Evolutionary conservation across 148 eudicot species (phyloP).

Genomic region (Oxyria digyna): DNA sequence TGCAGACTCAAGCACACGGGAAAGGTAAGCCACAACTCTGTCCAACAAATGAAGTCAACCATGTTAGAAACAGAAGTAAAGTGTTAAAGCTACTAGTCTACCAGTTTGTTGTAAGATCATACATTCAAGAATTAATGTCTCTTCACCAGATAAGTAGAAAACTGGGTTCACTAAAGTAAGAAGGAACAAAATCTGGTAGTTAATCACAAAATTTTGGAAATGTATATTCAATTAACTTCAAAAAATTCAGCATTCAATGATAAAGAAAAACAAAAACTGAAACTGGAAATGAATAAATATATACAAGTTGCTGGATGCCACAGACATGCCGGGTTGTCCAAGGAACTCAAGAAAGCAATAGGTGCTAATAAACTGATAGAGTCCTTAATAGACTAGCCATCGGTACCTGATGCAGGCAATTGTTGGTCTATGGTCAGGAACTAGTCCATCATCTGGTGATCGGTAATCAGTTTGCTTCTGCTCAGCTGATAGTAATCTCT

Average conservation of each 20-base stretch:
- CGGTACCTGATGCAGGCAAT: slow-evolving; percentile 83
- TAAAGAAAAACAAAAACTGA: neutral
- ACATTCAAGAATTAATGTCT: neutral
- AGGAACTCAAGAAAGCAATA: neutral
- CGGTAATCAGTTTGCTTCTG: slow-evolving; percentile 83
- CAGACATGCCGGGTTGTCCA: neutral
- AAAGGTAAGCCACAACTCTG: slow-evolving; percentile 93
- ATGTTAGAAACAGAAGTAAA: neutral
- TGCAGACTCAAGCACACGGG: slow-evolving; percentile 91
- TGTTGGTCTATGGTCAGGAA: slow-evolving; percentile 93
- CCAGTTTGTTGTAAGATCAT: neutral
- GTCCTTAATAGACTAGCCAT: neutral
- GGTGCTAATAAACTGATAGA: neutral
- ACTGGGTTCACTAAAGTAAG: neutral
- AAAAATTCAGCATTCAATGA: neutral
- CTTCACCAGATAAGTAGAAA: neutral
- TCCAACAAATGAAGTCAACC: slow-evolving; percentile 5
- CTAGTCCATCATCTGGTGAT: slow-evolving; percentile 85
- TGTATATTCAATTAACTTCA: neutral
- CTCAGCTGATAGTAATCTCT: slow-evolving; percentile 83
- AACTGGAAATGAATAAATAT: neutral
- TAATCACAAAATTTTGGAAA: neutral
- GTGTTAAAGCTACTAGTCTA: neutral
- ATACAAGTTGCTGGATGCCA: neutral
- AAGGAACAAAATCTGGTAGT: neutral